Conservation (phyloP, 2,329 filamentous ascomycete genomes). For the Periconia sp. region DNA sequence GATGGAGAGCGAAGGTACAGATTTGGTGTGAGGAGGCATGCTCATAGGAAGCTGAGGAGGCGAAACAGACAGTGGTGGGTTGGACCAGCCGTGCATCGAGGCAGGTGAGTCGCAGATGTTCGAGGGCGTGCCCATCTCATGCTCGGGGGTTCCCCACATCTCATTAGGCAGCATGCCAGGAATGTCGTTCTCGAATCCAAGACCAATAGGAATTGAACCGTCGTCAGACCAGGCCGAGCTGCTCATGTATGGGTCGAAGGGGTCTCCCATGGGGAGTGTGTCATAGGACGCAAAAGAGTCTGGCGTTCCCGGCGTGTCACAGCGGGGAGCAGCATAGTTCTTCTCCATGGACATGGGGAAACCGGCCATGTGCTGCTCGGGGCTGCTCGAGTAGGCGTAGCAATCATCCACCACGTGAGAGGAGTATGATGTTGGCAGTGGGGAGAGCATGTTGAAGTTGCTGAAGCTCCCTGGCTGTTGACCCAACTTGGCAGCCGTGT, state of each 20-base stretch:
- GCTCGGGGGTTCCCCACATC: constrained; percentile 21
- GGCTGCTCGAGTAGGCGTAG: constrained; percentile 25
- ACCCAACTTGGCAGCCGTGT: constrained; percentile 28
- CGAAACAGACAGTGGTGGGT: constrained; percentile 15
- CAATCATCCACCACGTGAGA: constrained; percentile 26
- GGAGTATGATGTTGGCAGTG: constrained; percentile 24
- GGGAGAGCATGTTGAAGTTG: constrained; percentile 28
- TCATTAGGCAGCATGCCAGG: constrained; percentile 23
- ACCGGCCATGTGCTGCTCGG: constrained; percentile 21
- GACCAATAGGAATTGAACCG: constrained; percentile 21
- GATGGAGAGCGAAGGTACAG: constrained; percentile 26
- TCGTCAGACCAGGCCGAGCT: constrained; percentile 28
- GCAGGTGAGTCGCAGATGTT: constrained; percentile 20
- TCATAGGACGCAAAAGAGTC: constrained; percentile 28
- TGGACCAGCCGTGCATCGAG: constrained; percentile 21
- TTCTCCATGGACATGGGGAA: constrained; percentile 20
- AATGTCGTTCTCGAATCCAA: constrained; percentile 24
- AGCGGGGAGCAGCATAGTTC: constrained; percentile 19
- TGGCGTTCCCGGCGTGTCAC: constrained; percentile 34
- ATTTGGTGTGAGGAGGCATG: constrained; percentile 16
- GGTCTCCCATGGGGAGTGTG: constrained; percentile 19
- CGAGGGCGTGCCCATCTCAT: constrained; percentile 15
- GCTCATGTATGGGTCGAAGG: constrained; percentile 22
- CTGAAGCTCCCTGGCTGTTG: constrained; percentile 24
- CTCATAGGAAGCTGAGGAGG: constrained; percentile 16